Conservation (phyloP, 768 basidiomycete genomes). For the Myochromella boudieri region DNA sequence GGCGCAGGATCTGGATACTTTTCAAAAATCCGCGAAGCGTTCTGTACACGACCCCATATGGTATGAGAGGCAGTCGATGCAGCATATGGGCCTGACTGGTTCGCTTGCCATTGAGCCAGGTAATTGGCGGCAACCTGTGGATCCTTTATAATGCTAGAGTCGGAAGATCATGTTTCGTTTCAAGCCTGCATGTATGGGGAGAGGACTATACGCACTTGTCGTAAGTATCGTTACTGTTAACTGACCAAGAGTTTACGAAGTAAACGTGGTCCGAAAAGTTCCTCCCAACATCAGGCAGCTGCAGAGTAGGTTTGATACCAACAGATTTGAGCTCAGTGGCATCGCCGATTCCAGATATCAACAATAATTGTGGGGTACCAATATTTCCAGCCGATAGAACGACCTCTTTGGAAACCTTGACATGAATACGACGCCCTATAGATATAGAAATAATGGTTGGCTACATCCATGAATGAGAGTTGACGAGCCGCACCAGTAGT, state of each 20-base stretch:
- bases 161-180: no score
- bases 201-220: slow-evolving; percentile 11
- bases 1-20: slow-evolving; percentile 24
- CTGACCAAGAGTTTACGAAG: slow-evolving; percentile 21
- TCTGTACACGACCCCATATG: slow-evolving; percentile 20
- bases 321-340: slow-evolving; percentile 15
- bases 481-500: not conserved
- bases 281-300: slow-evolving; percentile 26
- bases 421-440: not conserved
- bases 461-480: not conserved
- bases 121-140: slow-evolving; percentile 8
- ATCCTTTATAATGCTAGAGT: slow-evolving; percentile 2
- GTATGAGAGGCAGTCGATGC: slow-evolving; percentile 17
- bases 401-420: slow-evolving; percentile 49
- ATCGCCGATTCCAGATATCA: slow-evolving; percentile 34
- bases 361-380: slow-evolving; percentile 30
- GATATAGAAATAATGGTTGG: no score
- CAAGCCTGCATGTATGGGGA: no score
- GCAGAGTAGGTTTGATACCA: slow-evolving; percentile 19
- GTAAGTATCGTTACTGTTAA: slow-evolving; percentile 26
- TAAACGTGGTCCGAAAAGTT: slow-evolving; percentile 28
- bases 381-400: slow-evolving; percentile 40
- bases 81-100: slow-evolving; percentile 21
- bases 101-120: slow-evolving; percentile 19
- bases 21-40: slow-evolving; percentile 13